These are phyloP conservation scores for Neurospora sp. DNA, from an alignment of 495 filamentous ascomycete genomes.

Conservation along the genomic window DNA sequence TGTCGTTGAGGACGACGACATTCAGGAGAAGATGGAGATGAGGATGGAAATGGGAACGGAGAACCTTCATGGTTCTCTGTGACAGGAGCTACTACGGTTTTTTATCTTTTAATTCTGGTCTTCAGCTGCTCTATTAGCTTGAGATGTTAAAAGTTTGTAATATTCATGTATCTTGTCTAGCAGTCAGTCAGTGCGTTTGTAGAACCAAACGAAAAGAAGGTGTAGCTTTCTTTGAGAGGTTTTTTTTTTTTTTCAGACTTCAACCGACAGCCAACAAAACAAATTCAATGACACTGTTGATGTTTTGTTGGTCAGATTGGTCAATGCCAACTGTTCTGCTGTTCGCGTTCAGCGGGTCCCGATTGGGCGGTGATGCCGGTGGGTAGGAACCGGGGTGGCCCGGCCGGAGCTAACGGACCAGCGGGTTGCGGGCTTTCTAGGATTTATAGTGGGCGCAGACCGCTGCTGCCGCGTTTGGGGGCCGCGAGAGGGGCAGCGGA, in stretches of 20 bases:
- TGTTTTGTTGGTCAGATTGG: not conserved
- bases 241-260: not conserved
- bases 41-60: not conserved
- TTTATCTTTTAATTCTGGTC: not conserved
- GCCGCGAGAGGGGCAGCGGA: not conserved
- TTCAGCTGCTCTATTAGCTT: not conserved
- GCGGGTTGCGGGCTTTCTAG: not conserved
- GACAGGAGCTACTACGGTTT: not conserved
- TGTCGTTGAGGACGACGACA: not conserved
- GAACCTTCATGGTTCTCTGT: not conserved
- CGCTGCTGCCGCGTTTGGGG: not conserved
- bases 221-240: not conserved
- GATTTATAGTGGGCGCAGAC: not conserved
- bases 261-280: not conserved
- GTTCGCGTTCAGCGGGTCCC: not conserved
- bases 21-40: not conserved
- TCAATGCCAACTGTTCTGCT: not conserved
- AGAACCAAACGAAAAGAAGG: not conserved
- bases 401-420: not conserved
- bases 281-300: not conserved
- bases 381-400: not conserved
- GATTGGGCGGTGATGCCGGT: not conserved
- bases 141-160: not conserved
- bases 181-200: not conserved
- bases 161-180: not conserved